These are phyloP conservation scores for Hortaea werneckii DNA, from an alignment of 2,329 filamentous ascomycete species.

Conservation along the genomic window DNA sequence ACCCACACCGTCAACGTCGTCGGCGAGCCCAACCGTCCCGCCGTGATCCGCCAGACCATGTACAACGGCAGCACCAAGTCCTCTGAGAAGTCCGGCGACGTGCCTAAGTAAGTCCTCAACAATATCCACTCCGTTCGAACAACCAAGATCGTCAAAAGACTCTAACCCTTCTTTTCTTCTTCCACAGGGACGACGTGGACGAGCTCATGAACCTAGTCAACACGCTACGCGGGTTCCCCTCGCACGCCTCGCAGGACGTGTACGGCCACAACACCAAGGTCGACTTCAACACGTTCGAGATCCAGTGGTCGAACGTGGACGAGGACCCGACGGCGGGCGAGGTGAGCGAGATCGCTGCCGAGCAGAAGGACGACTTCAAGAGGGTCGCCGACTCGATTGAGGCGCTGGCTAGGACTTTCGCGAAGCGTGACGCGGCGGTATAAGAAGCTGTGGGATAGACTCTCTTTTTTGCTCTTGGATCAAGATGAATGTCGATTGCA, in stretches of 20 bases:
- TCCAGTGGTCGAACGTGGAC: constrained; percentile 33
- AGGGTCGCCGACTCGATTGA: constrained; percentile 33
- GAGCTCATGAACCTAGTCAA: constrained; percentile 30
- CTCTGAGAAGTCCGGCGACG: constrained; percentile 30
- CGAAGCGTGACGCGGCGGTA: constrained; percentile 31
- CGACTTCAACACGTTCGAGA: constrained; percentile 33
- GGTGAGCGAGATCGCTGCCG: constrained; percentile 25
- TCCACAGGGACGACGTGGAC: constrained; percentile 29
- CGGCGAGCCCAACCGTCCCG: constrained; percentile 31
- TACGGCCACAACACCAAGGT: constrained; percentile 30
- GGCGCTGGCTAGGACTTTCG: constrained; percentile 31
- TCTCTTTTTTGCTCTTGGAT: too few relatives aligned
- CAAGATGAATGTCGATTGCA: too few relatives aligned
- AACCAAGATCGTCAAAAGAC: background rate
- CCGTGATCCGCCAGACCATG: constrained; percentile 24
- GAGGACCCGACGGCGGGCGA: constrained; percentile 26
- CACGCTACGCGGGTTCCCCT: constrained; percentile 31
- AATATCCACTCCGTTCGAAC: background rate
- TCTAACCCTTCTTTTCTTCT: background rate
- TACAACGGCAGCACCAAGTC: constrained; percentile 25
- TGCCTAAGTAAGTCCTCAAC: constrained; percentile 20
- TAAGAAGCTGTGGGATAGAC: constrained; percentile 6
- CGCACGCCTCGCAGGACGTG: constrained; percentile 28
- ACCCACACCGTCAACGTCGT: constrained; percentile 30
- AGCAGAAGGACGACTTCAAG: constrained; percentile 36